These are phyloP conservation scores for Fusarium verticillioides DNA, from an alignment of 2,329 filamentous ascomycete species.

Conservation along the genomic window DNA sequence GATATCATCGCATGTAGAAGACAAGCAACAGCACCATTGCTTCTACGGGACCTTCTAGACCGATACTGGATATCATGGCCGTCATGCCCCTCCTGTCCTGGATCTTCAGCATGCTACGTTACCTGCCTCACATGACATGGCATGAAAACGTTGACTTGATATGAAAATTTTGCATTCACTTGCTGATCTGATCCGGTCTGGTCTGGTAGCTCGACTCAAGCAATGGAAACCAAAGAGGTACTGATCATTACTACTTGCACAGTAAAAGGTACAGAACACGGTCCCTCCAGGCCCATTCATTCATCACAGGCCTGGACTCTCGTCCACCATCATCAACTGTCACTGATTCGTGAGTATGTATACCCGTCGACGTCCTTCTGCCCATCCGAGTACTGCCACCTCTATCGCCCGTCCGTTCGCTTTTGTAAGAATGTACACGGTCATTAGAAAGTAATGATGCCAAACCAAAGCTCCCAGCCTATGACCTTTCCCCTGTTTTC, in stretches of 20 bases:
- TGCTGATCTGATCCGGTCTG: conserved; percentile 1
- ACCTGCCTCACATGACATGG: conserved; percentile 16
- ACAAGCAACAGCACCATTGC: not conserved
- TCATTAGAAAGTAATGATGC: conserved; percentile 47
- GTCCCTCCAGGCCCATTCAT: conserved; percentile 28
- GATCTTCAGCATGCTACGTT: conserved; percentile 12
- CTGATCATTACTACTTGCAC: conserved; percentile 41
- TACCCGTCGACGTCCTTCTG: conserved; percentile 27
- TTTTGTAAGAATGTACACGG: conserved; percentile 47
- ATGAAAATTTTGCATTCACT: conserved; percentile 9
- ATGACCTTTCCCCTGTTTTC: conserved; percentile 41
- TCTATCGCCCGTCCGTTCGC: conserved; percentile 41
- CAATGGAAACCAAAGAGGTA: conserved; percentile 33
- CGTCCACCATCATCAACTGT: conserved; percentile 24
- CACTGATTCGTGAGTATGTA: conserved; percentile 25
- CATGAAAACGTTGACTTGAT: not conserved
- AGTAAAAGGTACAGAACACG: conserved; percentile 45
- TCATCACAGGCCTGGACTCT: conserved; percentile 24
- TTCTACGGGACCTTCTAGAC: not conserved
- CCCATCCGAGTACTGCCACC: conserved; percentile 35
- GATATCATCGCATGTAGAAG: conserved; percentile 3
- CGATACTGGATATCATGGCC: conserved; percentile 2
- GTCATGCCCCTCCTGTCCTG: not conserved
- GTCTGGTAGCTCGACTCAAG: conserved; percentile 8
- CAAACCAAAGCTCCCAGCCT: conserved; percentile 46